Evolutionary conservation across 768 basidiomycete species (phyloP).

Genomic region (Hygrophorus russula): DNA sequence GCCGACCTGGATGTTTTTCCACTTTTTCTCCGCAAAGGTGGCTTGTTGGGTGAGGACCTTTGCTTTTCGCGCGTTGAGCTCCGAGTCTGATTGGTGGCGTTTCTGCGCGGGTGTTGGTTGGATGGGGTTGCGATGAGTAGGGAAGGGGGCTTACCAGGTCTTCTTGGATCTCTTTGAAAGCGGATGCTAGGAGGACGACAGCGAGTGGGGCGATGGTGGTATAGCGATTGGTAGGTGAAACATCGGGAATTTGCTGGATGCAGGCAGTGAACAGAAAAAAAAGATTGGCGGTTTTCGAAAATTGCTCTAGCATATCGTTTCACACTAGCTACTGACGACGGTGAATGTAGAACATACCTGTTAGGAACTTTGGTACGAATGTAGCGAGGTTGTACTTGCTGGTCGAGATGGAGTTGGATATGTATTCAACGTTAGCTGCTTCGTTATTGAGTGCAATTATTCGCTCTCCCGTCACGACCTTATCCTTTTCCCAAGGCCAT

Average conservation of each 20-base stretch:
- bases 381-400: constrained; percentile 88
- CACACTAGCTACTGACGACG: neutral
- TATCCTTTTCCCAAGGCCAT: constrained; percentile 78
- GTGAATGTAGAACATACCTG: constrained; percentile 45
- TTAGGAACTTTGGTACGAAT: constrained; percentile 88
- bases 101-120: constrained; percentile 39
- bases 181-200: constrained; percentile 84
- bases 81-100: constrained; percentile 91
- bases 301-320: constrained; percentile 86
- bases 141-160: constrained; percentile 66
- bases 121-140: constrained; percentile 25
- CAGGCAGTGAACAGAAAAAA: constrained; percentile 97
- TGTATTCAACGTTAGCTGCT: constrained; percentile 51
- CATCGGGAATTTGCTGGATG: constrained; percentile 96
- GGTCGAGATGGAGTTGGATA: constrained; percentile 81
- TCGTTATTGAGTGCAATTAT: constrained; percentile 76
- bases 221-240: constrained; percentile 91
- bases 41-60: constrained; percentile 60
- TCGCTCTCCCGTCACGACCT: constrained; percentile 59
- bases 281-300: constrained; percentile 95
- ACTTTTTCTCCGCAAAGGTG: constrained; percentile 65
- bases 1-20: constrained; percentile 85
- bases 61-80: constrained; percentile 75
- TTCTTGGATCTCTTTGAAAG: constrained; percentile 92
- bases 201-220: constrained; percentile 91